Evolutionary conservation across 805 yeast species (phyloP), one percentile per base, ranked within the genome.

Genomic region (Wickerhamiella sorbophila): DNA sequence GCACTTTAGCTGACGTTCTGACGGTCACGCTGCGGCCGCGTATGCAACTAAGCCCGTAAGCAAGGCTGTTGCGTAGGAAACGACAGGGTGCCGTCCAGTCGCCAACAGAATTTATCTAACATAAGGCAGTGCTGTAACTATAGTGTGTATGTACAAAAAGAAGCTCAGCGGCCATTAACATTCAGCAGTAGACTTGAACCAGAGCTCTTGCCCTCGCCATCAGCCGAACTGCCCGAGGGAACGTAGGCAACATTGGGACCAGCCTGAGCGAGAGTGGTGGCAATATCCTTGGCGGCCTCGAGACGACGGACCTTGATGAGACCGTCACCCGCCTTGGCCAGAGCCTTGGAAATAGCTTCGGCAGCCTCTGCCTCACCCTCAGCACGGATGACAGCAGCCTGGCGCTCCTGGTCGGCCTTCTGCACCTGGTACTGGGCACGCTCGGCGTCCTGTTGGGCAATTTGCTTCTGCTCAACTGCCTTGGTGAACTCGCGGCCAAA

Each of bases 361-460:
- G 98, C 98, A 44, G 95, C 85, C 63, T 91, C 97, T 39, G 98
- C 98, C 66, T 91, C 98, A 65, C 97, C 98, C 65, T 91, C 98
- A 22, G 98, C 98, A 56, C 97, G 77, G 52, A 91, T 87, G 54
- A 91, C 85, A 38, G 83, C 69, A 2, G 97, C 98, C 62, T 81
- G 87, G 59, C 94, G 76, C 63, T 88, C 97, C 66, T 91, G 98
- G 63, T 91, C 96, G 6, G 97, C 97, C 59, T 81, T 81, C 58
- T 87, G 96, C 43, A 91, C 96, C 41, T 84, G 69, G 58, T 75
- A 91, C 57, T 80, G 81, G 45, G 97, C 95, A 52, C 98, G 74
- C 68, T 91, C 97, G 19, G 98, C 97, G 59, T 91, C 98, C 65
- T 91, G 98, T 67, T 91, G 98, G 26, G 98, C 98, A 64, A 91